Evolutionary conservation across 768 basidiomycete species (phyloP), one percentile per base, ranked within the genome.

Genomic region (Kwoniella mangroviensis): DNA sequence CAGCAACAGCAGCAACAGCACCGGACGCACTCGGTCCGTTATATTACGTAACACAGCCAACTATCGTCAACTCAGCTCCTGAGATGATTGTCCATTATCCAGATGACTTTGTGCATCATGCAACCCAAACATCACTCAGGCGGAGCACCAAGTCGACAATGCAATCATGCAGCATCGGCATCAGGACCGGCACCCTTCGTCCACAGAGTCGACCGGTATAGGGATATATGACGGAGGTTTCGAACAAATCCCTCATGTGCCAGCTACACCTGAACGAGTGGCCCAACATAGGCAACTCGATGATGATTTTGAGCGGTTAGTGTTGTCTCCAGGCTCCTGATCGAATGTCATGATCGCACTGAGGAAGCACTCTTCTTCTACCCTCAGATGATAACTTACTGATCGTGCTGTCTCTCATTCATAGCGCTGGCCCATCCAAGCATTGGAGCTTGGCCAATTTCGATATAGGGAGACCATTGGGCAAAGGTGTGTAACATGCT

Each of bases 141-240:
- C 34, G 34, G 34, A 34, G 5, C 34, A 34, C 9, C 34, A 34
- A 34, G 13, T 19, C 19, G 19, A 49, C 45, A 49, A 49, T 49
- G 45, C 45, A 49, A 49, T 13, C 45, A 49, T 49, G 45, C 45
- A 49, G 45, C 13, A 19, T 13, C 42, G 7, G 7, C 7, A 43
- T 49, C 45, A 49, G 19, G 45, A 49, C 45, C 45, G 53, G 53
- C 62, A 56, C 34, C 34, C 34, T 34, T 5, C 34, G 34, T 34
- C 34, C 34, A 34, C 34, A 34, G 34, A 7, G 4, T 7, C 34
- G 34, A 34, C 34, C 34, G 34, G 62, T 56, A 75, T 95, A 51
- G 94, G 95, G 34, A 86, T 85, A 42, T 98, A 98, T 82, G 95
- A 98, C 72, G 94, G 94, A n/a, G 94, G 94, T 2, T 88, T 97